Percentiles rank a stretch among this genome's conserved stretches.
Evolutionary conservation across 2,329 filamentous ascomycete species (phyloP).

Genomic region (Clarireedia hainanense): DNA sequence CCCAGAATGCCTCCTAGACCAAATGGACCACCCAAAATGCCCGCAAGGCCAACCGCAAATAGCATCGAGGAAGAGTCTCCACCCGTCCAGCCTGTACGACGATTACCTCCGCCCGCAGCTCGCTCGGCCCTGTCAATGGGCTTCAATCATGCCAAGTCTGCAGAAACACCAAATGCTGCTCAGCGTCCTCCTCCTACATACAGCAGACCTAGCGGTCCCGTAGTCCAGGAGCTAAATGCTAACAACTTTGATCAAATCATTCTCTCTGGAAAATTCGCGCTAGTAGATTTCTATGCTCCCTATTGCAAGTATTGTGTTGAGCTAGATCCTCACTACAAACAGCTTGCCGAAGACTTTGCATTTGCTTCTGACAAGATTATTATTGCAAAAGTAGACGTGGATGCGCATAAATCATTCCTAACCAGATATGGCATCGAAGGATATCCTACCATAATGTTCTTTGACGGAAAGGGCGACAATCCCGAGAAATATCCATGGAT

Average conservation of each 20-base stretch:
- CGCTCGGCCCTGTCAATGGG: slow-evolving; percentile 21
- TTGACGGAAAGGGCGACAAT: slow-evolving; percentile 35
- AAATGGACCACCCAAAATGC: slow-evolving; percentile 41
- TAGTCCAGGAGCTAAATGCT: slow-evolving; percentile 76
- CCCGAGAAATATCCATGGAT: slow-evolving; percentile 18
- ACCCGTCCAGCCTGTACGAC: slow-evolving; percentile 14
- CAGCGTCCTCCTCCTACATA: slow-evolving; percentile 12
- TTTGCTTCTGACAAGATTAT: slow-evolving; percentile 63
- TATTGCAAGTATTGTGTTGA: slow-evolving; percentile 97
- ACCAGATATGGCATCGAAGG: slow-evolving; percentile 52
- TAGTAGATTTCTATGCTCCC: slow-evolving; percentile 97
- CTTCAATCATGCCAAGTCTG: slow-evolving; percentile 21
- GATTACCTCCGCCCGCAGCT: slow-evolving; percentile 19
- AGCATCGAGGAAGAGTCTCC: slow-evolving; percentile 16
- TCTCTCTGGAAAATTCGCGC: slow-evolving; percentile 82
- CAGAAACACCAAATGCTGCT: slow-evolving; percentile 17
- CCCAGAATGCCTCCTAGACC: slow-evolving; percentile 26
- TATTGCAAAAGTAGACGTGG: slow-evolving; percentile 89
- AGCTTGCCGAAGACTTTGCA: slow-evolving; percentile 69
- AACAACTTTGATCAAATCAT: slow-evolving; percentile 85
- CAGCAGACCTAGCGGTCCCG: slow-evolving; percentile 10
- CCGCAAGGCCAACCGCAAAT: slow-evolving; percentile 32
- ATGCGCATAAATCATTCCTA: slow-evolving; percentile 69
- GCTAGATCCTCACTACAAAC: slow-evolving; percentile 83
- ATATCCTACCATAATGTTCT: slow-evolving; percentile 96